Evolutionary conservation across 2,329 filamentous ascomycete genomes (phyloP), one percentile per base, ranked within the genome.

Genomic region (Sarocladiaceae sp.): DNA sequence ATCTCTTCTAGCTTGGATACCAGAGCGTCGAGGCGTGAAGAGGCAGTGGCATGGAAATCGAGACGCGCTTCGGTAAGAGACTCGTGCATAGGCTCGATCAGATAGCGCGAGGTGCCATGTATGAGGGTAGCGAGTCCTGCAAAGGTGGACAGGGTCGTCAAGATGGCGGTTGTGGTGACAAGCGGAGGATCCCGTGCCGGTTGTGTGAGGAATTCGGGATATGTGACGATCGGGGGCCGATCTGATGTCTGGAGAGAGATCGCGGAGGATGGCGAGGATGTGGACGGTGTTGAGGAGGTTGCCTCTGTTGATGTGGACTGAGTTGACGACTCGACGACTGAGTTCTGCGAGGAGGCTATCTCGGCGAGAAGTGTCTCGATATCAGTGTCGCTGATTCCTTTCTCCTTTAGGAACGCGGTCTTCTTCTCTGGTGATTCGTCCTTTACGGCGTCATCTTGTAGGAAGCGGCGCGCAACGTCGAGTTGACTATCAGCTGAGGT

Each of bases 401-500:
- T 97, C 49, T 81, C 82, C 62, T 84, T 78, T 1, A 97, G 72
- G 59, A 96, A 96, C 7, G 80, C 79, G 18, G 80, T 74, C 71
- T 96, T 96, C 68, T 83, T 85, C 52, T 89, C 86, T 40, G 77
- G 76, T 0, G 86, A 76, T 29, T 86, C 83, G 66, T 86, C 73
- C 54, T 79, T 82, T 53, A 96, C 88, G 18, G 78, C 75, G 7
- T 88, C 83, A 55, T 95, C 86, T 49, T 88, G 75, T 3, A 97
- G 78, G 63, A 96, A 97, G 51, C 76, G 80, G 39, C 79, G 77
- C 25, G 91, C 90, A 63, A 90, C 82, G 15, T 90, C 82, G 31
- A 74, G 60, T 29, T 62, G 59, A 47, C 66, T 60, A 36, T 67
- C 59, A 7, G 58, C 18, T 18, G 26, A 6, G 4, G 26, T 11